Conservation (phyloP, 768 basidiomycete genomes). For the Rhodocollybia butyracea region DNA sequence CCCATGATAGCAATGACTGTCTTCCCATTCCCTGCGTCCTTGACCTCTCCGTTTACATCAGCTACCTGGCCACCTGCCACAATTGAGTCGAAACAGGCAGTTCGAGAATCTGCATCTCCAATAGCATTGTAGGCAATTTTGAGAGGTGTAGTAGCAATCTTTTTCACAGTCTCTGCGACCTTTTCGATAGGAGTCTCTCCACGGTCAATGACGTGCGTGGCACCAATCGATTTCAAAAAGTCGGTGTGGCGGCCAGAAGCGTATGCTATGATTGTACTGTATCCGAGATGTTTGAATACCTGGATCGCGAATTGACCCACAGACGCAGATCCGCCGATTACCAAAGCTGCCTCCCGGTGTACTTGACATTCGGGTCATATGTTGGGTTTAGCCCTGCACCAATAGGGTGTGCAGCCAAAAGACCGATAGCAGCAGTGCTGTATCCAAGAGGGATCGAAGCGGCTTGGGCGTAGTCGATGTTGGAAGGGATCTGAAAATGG, state of each 20-base stretch:
- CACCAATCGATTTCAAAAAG: constrained; percentile 33
- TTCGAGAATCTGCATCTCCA: neutral
- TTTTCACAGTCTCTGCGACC: neutral
- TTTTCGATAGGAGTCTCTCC: neutral
- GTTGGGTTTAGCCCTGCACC: constrained; percentile 40
- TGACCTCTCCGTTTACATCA: neutral
- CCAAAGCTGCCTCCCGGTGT: constrained; percentile 41
- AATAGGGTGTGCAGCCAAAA: constrained; percentile 36
- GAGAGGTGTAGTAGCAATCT: neutral
- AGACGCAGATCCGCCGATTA: constrained; percentile 46
- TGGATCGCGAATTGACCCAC: constrained; percentile 39
- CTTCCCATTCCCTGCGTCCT: neutral
- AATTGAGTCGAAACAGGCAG: neutral
- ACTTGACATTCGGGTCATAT: constrained; percentile 34
- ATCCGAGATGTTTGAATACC: neutral
- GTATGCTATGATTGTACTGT: constrained; percentile 30
- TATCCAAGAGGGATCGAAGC: constrained; percentile 46
- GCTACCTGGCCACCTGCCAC: constrained; percentile 3
- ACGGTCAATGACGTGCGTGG: constrained; percentile 36
- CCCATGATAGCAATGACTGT: neutral
- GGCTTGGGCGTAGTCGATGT: constrained; percentile 45
- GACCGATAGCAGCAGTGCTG: constrained; percentile 46
- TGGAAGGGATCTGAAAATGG: constrained; percentile 43
- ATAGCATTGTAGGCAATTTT: constrained; percentile 2
- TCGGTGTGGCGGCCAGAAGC: constrained; percentile 27